Evolutionary conservation across 306 rosid genomes (phyloP).

Genomic region (Hippophae rhamnoides): DNA sequence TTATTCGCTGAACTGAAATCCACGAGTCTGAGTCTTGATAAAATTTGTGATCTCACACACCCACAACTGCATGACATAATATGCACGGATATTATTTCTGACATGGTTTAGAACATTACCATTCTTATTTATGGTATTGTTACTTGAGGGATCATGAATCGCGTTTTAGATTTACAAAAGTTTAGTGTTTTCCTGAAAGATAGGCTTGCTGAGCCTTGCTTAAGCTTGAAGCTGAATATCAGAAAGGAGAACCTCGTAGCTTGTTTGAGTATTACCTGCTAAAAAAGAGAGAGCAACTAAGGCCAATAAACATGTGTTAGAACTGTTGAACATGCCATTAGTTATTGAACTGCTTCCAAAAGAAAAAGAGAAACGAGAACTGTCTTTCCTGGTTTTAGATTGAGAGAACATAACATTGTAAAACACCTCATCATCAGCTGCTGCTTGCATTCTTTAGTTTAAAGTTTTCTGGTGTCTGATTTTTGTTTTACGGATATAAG

Average conservation of each 20-base stretch:
- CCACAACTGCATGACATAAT: too few species aligned
- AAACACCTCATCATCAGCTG: conserved; percentile 3
- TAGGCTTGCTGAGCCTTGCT: not conserved
- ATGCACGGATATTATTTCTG: too few species aligned
- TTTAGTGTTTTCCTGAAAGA: not conserved
- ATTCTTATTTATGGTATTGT: too few species aligned
- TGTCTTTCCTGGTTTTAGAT: not conserved
- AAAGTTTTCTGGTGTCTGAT: conserved; percentile 26
- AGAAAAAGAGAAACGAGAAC: too few species aligned
- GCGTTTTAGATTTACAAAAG: not conserved
- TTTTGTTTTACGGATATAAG: conserved; percentile 34
- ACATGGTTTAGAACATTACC: too few species aligned
- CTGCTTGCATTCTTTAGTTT: conserved; percentile 6
- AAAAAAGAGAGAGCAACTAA: not conserved
- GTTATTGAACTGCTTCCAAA: not conserved
- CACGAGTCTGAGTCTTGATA: too few species aligned
- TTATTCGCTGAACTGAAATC: too few species aligned
- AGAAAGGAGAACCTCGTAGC: not conserved
- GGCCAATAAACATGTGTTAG: not conserved
- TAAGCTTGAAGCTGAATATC: not conserved
- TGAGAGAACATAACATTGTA: conserved; percentile 5
- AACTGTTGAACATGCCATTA: not conserved
- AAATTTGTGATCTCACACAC: too few species aligned
- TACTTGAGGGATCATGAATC: not conserved
- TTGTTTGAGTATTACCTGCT: not conserved